Evolutionary conservation across 2,329 filamentous ascomycete species (phyloP).

Genomic region (Knoxdaviesia capensis): DNA sequence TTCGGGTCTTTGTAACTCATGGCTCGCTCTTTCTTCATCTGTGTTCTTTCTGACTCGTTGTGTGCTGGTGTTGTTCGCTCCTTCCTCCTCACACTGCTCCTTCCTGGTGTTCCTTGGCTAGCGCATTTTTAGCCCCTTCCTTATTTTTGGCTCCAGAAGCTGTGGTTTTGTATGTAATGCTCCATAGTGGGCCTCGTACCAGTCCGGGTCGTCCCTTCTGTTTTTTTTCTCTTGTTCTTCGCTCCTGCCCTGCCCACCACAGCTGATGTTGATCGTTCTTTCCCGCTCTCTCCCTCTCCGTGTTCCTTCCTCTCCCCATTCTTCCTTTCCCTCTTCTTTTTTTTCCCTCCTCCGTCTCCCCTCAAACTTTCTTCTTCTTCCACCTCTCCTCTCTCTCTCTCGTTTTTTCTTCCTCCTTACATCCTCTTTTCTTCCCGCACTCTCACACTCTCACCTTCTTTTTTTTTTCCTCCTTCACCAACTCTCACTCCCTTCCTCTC

Average conservation of each 20-base stretch:
- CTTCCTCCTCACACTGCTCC: no score
- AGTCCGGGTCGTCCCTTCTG: background rate
- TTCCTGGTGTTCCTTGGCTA: no score
- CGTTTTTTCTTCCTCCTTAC: background rate
- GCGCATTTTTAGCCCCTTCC: no score
- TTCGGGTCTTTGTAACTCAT: no score
- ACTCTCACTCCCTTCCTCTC: background rate
- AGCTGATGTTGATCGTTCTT: slow-evolving; percentile 5
- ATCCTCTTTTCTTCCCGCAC: background rate
- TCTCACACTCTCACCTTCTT: background rate
- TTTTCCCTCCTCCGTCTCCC: slow-evolving; percentile 7
- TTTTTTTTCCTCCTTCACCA: background rate
- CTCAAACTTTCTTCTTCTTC: slow-evolving; percentile 1
- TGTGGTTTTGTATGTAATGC: no score
- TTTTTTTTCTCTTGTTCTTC: background rate
- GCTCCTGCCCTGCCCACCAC: background rate
- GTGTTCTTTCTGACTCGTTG: no score
- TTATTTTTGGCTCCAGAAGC: no score
- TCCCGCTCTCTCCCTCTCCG: slow-evolving; percentile 13
- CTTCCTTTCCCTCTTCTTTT: slow-evolving; percentile 8
- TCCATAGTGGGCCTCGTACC: background rate
- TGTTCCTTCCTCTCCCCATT: slow-evolving; percentile 9
- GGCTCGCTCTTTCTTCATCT: no score
- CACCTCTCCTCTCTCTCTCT: background rate
- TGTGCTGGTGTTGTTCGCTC: no score